phyloP scores from a whole-genome alignment of 352 stramenopile genomes.

The Thalassiosira hispida region DNA sequence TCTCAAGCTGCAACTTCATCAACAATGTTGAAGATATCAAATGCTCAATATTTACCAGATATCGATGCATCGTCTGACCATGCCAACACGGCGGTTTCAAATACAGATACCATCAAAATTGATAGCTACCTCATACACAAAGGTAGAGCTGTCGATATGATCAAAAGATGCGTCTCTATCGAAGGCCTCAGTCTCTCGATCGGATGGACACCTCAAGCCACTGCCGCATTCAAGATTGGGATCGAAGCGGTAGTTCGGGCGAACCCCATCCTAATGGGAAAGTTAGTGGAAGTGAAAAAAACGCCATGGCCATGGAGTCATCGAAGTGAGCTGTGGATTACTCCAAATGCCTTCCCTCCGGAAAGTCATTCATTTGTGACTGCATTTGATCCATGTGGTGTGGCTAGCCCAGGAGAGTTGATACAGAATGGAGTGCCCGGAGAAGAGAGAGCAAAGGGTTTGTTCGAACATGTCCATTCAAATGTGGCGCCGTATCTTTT shows the following conservation, averaged over 20 bases:
- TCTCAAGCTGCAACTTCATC: conserved; percentile 2
- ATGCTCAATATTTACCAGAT: conserved; percentile 13
- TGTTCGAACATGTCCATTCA: conserved; percentile 49
- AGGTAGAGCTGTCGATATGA: conserved; percentile 46
- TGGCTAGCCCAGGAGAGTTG: conserved; percentile 25
- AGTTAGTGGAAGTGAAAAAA: conserved; percentile 48
- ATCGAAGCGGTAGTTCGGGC: conserved; percentile 52
- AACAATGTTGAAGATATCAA: conserved; percentile 19
- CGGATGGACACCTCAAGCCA: conserved; percentile 46
- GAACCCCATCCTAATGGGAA: conserved; percentile 59
- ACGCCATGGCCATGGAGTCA: conserved; percentile 38
- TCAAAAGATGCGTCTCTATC: conserved; percentile 46
- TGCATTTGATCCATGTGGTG: conserved; percentile 24
- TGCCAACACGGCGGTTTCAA: background rate
- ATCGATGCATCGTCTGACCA: background rate
- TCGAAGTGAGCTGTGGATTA: conserved; percentile 32
- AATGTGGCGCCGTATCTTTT: conserved; percentile 40
- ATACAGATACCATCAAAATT: background rate
- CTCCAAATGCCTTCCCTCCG: conserved; percentile 43
- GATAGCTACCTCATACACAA: conserved; percentile 46
- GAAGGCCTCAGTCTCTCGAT: conserved; percentile 40
- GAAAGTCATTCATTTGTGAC: conserved; percentile 54
- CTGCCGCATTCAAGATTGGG: conserved; percentile 38
- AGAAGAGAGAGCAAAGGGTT: conserved; percentile 13
- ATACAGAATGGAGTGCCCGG: conserved; percentile 3